These are phyloP conservation scores for Boletus tomentosulus DNA, from an alignment of 768 basidiomycete species.

Conservation along the genomic window DNA sequence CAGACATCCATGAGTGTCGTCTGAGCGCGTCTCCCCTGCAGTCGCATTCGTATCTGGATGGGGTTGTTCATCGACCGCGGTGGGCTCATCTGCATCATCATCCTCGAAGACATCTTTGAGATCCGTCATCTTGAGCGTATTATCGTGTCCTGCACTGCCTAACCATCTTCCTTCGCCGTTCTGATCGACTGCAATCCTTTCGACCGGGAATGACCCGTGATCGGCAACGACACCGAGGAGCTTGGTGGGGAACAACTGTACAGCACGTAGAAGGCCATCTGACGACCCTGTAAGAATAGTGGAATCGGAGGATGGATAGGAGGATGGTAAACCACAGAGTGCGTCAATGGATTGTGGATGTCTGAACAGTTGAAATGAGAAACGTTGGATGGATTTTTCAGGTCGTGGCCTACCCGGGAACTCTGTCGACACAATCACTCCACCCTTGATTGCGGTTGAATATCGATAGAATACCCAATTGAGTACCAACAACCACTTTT, in stretches of 20 bases:
- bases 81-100: conserved; percentile 22
- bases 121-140: conserved; percentile 80
- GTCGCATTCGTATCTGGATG: conserved; percentile 13
- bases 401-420: conserved; percentile 62
- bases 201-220: conserved; percentile 90
- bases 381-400: background rate
- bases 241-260: conserved; percentile 85
- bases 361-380: conserved; percentile 37
- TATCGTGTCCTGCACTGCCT: conserved; percentile 92
- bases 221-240: conserved; percentile 87
- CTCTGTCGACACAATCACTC: conserved; percentile 87
- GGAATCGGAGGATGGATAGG: conserved; percentile 57
- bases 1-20: background rate
- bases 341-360: conserved; percentile 92
- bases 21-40: conserved; percentile 3
- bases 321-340: conserved; percentile 66
- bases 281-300: conserved; percentile 87
- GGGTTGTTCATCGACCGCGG: conserved; percentile 21
- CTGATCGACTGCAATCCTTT: conserved; percentile 69
- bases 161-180: conserved; percentile 71
- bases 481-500: conserved; percentile 86
- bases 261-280: conserved; percentile 84
- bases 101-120: conserved; percentile 67
- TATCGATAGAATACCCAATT: conserved; percentile 82
- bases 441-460: conserved; percentile 87